Evolutionary conservation across 108 stramenopile species (phyloP), one percentile per base, ranked within the genome.

Genomic region (Aurantiochytrium sp.): DNA sequence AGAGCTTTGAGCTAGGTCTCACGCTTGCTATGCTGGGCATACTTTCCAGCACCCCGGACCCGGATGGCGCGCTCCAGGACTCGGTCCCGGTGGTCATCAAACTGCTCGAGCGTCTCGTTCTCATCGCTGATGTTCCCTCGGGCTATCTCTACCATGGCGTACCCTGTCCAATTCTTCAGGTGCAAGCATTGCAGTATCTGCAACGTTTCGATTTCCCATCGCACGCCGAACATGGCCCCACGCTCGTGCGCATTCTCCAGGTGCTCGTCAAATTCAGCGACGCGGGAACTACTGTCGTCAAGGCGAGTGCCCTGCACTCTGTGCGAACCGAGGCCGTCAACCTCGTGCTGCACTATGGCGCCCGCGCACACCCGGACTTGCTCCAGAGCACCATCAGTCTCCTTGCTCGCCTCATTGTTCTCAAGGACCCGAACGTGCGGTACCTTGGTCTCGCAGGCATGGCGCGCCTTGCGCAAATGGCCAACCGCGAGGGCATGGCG

Each of bases 131-230:
- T 12, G 96, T 96, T 88, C 96, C 95, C 35, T 58, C 94, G 14
- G 97, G 97, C 87, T 98, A 98, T 91, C 90, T 98, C n/a, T 99
- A 99, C 92, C 98, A 98, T 93, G 93, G 95, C 21, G 97, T 96
- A 5, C 96, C 98, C 25, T 94, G 94, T 91, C 98, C 98, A 2
- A 97, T 97, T 97, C 93, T 98, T 29, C 97, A 97, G 90, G 97
- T 99, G 90, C 97, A 97, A 89, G 89, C 97, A 76, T 94, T 98
- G 55, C 96, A 97, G 91, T 98, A 97, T 89, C 76, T 99, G 72
- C 97, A 98, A 92, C 93, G 96, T 29, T 98, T 96, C 91, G 97
- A 96, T 4, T 90, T 88, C 5, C 93, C 94, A 4, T 88, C 60
- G 49, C 93, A 95, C 42, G 91, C 95, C 4, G 94, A 97, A 88